phyloP scores from a whole-genome alignment of 805 yeast genomes.

The Jamesozyma piceae region DNA sequence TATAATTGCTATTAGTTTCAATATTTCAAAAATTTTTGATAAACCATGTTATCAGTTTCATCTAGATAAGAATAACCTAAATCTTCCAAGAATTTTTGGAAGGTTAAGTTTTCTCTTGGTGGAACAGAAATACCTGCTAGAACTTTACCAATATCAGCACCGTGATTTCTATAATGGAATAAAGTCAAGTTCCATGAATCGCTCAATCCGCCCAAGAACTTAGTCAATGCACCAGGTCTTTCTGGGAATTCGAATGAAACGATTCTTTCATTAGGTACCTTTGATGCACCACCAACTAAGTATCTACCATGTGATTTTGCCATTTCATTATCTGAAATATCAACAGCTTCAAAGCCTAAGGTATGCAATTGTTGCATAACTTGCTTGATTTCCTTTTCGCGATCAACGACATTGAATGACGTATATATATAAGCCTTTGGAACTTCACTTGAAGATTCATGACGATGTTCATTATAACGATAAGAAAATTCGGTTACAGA shows the following conservation, averaged over 20 bases:
- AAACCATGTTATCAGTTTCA: constrained; percentile 81
- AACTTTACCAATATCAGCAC: constrained; percentile 88
- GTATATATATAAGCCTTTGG: constrained; percentile 72
- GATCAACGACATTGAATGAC: constrained; percentile 75
- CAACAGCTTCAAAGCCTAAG: constrained; percentile 65
- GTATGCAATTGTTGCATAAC: constrained; percentile 51
- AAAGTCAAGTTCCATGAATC: constrained; percentile 84
- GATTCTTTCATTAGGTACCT: constrained; percentile 64
- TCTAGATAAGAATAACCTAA: constrained; percentile 71
- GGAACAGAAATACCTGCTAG: constrained; percentile 87
- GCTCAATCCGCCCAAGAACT: constrained; percentile 62
- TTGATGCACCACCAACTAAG: constrained; percentile 84
- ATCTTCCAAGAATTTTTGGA: constrained; percentile 57
- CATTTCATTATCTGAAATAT: constrained; percentile 84
- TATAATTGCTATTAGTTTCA: constrained; percentile 8
- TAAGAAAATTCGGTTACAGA: constrained; percentile 91
- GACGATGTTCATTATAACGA: constrained; percentile 47
- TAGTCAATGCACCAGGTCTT: constrained; percentile 86
- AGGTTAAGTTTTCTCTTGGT: constrained; percentile 49
- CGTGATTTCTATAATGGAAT: constrained; percentile 95
- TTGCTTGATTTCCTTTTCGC: constrained; percentile 59
- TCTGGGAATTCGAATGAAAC: constrained; percentile 92
- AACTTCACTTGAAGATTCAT: constrained; percentile 29
- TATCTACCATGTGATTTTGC: constrained; percentile 96
- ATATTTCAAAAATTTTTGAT: constrained; percentile 58